Base-by-base conservation (phyloP, 768 basidiomycete species). In the Russula sp. region DNA sequence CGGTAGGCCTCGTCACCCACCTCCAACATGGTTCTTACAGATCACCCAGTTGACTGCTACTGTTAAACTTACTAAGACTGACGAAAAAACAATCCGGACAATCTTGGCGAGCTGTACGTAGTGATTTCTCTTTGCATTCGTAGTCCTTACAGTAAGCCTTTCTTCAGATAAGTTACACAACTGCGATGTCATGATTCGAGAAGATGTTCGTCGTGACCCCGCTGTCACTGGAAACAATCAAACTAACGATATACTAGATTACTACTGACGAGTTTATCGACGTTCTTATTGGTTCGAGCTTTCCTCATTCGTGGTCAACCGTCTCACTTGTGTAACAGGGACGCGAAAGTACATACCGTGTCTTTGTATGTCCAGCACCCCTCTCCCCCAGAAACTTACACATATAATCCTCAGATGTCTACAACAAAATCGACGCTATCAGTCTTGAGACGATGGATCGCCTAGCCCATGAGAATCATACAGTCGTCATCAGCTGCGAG, bases 241-340 rank as follows among this genome's bases (percentile, higher is more conserved):
- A 62, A 34, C 45, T 60, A 20, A 63, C 41, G 7, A 42, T 48
- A 60, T 62, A 56, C 53, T 53, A 96, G 94, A 94, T 97, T 60
- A 90, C 91, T 8, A 89, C 87, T 5, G 96, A 98, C 71, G 93
- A 98, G 71, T 97, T 99, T 70, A 96, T 99, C 65, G 97, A 99
- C 71, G 92, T 98, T n/a, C 79, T 99, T 25, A 90, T 99, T 55
- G 97, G 93, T 85, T 68, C 39, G 70, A 58, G 13, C 6, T 50
- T 25, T 58, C 46, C 18, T 51, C 51, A 39, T 20, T 42, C 25
- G 16, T 45, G 18, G 20, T 32, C 45, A 32, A 68, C 29, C 41
- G 32, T 25, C 52, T 54, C 11, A 61, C 34, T 38, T 56, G 60
- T 29, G 39, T 34, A 57, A 41, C 66, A 90, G 90, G 90, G 22